Percentiles rank a stretch among this genome's conserved stretches.
Conservation (phyloP, 257 asterid genomes). For the Rauvolfia tetraphylla region DNA sequence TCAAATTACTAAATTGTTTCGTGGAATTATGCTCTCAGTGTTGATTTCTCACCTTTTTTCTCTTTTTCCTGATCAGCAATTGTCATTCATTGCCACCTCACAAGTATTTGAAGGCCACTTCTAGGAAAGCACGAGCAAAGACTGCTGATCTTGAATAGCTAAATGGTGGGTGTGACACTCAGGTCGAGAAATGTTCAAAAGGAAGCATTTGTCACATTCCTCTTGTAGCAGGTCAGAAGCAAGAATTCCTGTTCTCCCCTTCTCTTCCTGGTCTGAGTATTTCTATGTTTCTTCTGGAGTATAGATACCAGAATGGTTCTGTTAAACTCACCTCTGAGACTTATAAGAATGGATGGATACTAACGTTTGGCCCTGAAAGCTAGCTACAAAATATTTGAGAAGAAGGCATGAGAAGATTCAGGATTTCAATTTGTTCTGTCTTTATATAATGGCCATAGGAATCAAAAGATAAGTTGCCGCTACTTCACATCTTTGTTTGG, state of each 20-base stretch:
- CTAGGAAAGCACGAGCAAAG: not conserved
- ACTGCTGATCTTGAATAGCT: not conserved
- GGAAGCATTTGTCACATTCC: not conserved
- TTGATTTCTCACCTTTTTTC: not conserved
- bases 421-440: not conserved
- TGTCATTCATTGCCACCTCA: not conserved
- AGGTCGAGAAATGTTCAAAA: not conserved
- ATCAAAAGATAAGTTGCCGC: not conserved
- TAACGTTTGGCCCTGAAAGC: not conserved
- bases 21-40: not conserved
- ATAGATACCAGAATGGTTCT: not conserved
- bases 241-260: not conserved
- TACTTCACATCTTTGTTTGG: not conserved
- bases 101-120: not conserved
- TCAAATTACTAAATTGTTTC: not conserved
- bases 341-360: not conserved
- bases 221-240: slow-evolving; percentile 3
- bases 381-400: not conserved
- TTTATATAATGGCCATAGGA: not conserved
- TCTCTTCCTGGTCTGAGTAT: not conserved
- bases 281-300: not conserved
- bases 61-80: not conserved
- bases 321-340: not conserved
- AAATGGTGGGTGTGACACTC: not conserved
- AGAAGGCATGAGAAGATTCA: not conserved